Percentiles rank a stretch among this genome's conserved stretches.
These are phyloP conservation scores for Fusarium sp. DNA, from an alignment of 2,329 filamentous ascomycete species.

Conservation along the genomic window DNA sequence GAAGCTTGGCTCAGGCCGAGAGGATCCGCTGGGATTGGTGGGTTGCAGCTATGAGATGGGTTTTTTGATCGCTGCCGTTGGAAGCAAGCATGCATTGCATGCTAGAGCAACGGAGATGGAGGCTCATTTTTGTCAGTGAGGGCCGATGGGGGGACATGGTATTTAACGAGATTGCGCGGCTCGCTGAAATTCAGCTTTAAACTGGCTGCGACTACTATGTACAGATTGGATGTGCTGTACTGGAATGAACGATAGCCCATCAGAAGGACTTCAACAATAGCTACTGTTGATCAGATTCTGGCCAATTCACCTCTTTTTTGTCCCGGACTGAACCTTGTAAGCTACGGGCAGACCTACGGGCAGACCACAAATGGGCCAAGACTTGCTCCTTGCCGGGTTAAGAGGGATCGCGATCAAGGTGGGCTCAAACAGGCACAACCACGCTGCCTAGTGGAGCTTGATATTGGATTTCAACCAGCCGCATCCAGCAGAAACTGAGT, in stretches of 20 bases:
- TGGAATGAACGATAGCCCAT: neutral
- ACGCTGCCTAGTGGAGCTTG: constrained; percentile 30
- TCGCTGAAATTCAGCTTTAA: neutral
- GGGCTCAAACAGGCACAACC: constrained; percentile 30
- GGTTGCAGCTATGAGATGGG: constrained; percentile 31
- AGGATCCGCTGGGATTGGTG: constrained; percentile 35
- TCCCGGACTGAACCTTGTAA: constrained; percentile 19
- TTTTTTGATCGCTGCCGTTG: constrained; percentile 21
- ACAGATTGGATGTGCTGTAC: neutral
- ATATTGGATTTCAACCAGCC: constrained; percentile 32
- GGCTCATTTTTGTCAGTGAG: constrained; percentile 4
- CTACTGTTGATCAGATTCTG: constrained; percentile 3
- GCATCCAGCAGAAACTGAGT: constrained; percentile 26
- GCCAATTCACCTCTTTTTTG: constrained; percentile 2
- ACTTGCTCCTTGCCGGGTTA: constrained; percentile 18
- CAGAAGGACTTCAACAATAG: neutral
- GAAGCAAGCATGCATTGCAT: constrained; percentile 11
- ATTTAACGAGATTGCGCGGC: constrained; percentile 2
- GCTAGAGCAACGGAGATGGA: constrained; percentile 7
- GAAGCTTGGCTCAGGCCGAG: constrained; percentile 27
- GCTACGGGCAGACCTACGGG: neutral
- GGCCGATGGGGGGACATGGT: neutral
- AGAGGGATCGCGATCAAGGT: constrained; percentile 36
- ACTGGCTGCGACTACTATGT: neutral
- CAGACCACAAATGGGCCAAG: constrained; percentile 27